These are phyloP conservation scores for Thymus quinquecostatus DNA, from an alignment of 257 asterid genomes.

Conservation along the genomic window DNA sequence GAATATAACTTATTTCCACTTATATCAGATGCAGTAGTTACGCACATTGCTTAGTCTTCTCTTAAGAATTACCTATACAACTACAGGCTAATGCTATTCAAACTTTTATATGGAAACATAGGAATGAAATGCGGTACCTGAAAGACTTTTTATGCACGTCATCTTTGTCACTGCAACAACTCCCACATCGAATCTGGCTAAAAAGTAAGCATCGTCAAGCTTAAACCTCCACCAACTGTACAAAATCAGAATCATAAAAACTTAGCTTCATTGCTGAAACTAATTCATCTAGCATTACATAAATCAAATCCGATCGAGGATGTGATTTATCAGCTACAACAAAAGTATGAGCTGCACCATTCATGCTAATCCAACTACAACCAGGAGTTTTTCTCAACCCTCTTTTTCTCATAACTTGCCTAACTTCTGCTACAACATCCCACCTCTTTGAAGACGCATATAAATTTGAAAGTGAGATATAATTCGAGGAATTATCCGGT, in stretches of 20 bases:
- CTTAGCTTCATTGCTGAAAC: constrained; percentile 52
- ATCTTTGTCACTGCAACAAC: neutral
- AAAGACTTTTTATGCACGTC: neutral
- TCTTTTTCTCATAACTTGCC: constrained; percentile 57
- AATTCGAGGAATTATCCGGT: constrained; percentile 64
- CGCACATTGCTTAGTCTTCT: neutral
- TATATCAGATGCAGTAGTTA: neutral
- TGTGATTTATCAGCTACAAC: constrained; percentile 59
- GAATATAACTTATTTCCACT: neutral
- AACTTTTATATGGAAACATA: neutral
- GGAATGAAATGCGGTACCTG: neutral
- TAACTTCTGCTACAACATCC: constrained; percentile 62
- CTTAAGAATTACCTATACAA: neutral
- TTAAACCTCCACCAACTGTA: constrained; percentile 39
- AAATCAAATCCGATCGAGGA: constrained; percentile 47
- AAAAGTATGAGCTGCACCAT: constrained; percentile 54
- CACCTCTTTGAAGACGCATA: constrained; percentile 66
- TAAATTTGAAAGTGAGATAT: constrained; percentile 61
- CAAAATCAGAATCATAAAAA: constrained; percentile 41
- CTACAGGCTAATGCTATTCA: neutral
- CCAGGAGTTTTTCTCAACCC: constrained; percentile 68
- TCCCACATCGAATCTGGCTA: neutral
- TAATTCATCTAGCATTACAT: constrained; percentile 50
- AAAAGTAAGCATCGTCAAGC: neutral
- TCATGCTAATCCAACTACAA: constrained; percentile 68